phyloP scores from a whole-genome alignment of 2,329 filamentous ascomycete species.

The Stenocarpella maydis region DNA sequence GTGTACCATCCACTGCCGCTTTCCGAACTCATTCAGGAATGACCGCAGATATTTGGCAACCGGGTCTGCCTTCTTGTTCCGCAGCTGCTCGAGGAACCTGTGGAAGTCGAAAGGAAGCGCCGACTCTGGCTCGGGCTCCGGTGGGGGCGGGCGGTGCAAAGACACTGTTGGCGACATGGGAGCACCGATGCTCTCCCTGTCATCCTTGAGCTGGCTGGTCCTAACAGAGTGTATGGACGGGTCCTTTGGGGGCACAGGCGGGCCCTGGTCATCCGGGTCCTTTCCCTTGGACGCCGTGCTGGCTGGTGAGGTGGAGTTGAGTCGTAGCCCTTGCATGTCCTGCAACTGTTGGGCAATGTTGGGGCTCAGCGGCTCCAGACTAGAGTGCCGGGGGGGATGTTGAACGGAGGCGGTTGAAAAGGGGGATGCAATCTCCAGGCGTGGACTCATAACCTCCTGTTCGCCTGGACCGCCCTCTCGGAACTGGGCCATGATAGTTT shows the following conservation, averaged over 20 bases:
- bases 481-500: conserved; percentile 98
- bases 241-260: conserved; percentile 69
- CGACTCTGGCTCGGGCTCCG: conserved; percentile 81
- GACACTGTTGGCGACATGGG: conserved; percentile 59
- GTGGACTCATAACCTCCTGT: conserved; percentile 91
- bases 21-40: conserved; percentile 92
- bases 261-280: conserved; percentile 56
- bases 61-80: conserved; percentile 96
- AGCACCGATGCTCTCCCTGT: conserved; percentile 46
- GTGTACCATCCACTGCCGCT: conserved; percentile 99
- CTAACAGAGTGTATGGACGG: conserved; percentile 50
- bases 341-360: conserved; percentile 58
- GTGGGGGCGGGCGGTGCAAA: conserved; percentile 71
- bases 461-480: conserved; percentile 75
- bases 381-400: conserved; percentile 86
- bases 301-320: conserved; percentile 51
- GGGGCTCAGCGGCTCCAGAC: conserved; percentile 75
- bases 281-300: conserved; percentile 49
- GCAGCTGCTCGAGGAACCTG: conserved; percentile 92
- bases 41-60: conserved; percentile 96
- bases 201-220: conserved; percentile 49
- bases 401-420: conserved; percentile 66
- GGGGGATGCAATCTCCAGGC: conserved; percentile 83
- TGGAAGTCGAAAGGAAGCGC: conserved; percentile 96
- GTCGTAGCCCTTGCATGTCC: conserved; percentile 53